Evolutionary conservation across 768 basidiomycete genomes (phyloP).

Genomic region (Podaxis carcinomalis): DNA sequence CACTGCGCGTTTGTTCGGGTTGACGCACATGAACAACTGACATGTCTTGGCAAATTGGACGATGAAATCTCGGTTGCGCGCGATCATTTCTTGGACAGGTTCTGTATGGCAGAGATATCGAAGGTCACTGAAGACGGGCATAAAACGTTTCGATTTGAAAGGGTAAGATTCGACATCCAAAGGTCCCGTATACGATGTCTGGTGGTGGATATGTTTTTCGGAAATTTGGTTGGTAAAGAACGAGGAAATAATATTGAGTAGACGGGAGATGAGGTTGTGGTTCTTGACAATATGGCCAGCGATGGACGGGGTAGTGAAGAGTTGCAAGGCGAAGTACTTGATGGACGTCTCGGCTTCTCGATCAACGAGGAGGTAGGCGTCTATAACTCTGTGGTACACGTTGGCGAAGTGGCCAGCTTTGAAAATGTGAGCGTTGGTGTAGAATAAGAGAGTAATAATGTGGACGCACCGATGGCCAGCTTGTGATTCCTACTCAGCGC

Average conservation of each 20-base stretch:
- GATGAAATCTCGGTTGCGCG: conserved; percentile 62
- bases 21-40: conserved; percentile 90
- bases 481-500: conserved; percentile 72
- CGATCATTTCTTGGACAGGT: conserved; percentile 77
- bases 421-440: background rate
- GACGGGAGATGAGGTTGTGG: conserved; percentile 67
- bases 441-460: background rate
- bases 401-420: conserved; percentile 79
- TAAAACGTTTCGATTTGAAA: conserved; percentile 94
- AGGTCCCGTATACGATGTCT: conserved; percentile 20
- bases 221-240: conserved; percentile 92
- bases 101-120: conserved; percentile 80
- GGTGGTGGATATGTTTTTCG: conserved; percentile 61
- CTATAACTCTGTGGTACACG: conserved; percentile 83
- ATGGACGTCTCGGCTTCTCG: conserved; percentile 94
- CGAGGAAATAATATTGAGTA: conserved; percentile 80
- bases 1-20: conserved; percentile 84
- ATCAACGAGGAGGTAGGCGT: conserved; percentile 88
- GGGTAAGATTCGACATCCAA: conserved; percentile 82
- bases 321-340: conserved; percentile 88
- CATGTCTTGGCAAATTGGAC: conserved; percentile 71
- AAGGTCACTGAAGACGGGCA: conserved; percentile 91
- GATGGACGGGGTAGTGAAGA: conserved; percentile 89
- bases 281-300: conserved; percentile 73
- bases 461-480: conserved; percentile 66